Conservation (phyloP, 345 rosid species). For the Eucalyptus urophylla region DNA sequence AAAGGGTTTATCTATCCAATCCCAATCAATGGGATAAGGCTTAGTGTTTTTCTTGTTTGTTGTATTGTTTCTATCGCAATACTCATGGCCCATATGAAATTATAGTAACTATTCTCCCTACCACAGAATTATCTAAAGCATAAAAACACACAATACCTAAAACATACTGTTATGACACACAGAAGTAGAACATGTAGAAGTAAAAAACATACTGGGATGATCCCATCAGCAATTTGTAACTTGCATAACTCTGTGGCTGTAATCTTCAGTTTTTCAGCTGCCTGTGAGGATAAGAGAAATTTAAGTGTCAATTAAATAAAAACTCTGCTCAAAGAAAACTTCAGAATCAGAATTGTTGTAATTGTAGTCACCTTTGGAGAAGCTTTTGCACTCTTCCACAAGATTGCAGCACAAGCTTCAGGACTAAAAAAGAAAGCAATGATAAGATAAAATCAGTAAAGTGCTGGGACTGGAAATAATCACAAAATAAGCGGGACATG, state of each 20-base stretch:
- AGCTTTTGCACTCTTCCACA: constrained; percentile 91
- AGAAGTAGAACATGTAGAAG: not conserved
- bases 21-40: not conserved
- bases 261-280: constrained; percentile 87
- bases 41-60: not conserved
- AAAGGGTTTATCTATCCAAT: not conserved
- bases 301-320: not conserved
- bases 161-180: not conserved
- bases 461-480: not conserved
- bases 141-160: not conserved
- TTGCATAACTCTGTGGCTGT: constrained; percentile 63
- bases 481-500: not conserved
- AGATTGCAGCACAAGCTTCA: constrained; percentile 95
- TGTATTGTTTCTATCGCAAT: not conserved
- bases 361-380: constrained; percentile 61
- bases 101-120: not conserved
- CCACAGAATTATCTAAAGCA: not conserved
- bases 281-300: constrained; percentile 20
- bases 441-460: not conserved
- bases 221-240: constrained; percentile 75
- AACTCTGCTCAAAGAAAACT: not conserved
- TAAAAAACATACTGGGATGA: constrained; percentile 56
- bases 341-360: not conserved
- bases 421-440: constrained; percentile 42
- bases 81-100: not conserved